These are phyloP conservation scores for Candida pseudocylindracea DNA, from an alignment of 1,139 yeast species.

Conservation along the genomic window DNA sequence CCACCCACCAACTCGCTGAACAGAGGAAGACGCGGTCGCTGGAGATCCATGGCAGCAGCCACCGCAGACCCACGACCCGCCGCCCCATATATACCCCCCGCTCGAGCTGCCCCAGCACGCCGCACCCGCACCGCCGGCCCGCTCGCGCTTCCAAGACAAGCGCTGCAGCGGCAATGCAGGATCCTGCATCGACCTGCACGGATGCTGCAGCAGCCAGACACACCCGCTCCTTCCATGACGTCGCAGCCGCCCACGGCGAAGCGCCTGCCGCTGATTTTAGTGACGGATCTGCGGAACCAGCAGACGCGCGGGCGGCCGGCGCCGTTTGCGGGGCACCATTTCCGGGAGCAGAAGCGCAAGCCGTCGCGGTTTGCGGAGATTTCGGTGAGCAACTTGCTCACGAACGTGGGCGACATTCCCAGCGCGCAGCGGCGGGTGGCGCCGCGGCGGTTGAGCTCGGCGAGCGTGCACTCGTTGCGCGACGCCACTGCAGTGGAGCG, in stretches of 20 bases:
- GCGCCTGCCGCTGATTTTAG: slow-evolving; percentile 81
- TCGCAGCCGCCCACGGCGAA: slow-evolving; percentile 40
- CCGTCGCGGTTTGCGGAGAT: slow-evolving; percentile 35
- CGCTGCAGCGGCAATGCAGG: too few relatives aligned
- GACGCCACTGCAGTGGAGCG: slow-evolving; percentile 3
- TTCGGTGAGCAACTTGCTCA: slow-evolving; percentile 46
- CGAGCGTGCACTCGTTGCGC: neutral
- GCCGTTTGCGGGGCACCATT: slow-evolving; percentile 59
- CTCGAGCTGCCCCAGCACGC: too few relatives aligned
- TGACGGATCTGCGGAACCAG: slow-evolving; percentile 63
- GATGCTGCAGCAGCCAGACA: too few relatives aligned
- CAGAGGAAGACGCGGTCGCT: too few relatives aligned
- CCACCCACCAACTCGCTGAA: too few relatives aligned
- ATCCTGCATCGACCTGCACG: too few relatives aligned
- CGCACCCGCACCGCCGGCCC: too few relatives aligned
- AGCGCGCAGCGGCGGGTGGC: slow-evolving; percentile 40
- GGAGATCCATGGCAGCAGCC: too few relatives aligned
- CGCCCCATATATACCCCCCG: too few relatives aligned
- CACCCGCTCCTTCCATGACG: neutral
- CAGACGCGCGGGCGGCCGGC: slow-evolving; percentile 40
- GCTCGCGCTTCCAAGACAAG: too few relatives aligned
- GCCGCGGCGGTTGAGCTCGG: slow-evolving; percentile 3
- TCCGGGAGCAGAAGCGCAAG: slow-evolving; percentile 15
- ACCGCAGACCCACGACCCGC: too few relatives aligned
- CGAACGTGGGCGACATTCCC: slow-evolving; percentile 70